phyloP scores from a whole-genome alignment of 352 stramenopile species.

The Pythium guiyangense region DNA sequence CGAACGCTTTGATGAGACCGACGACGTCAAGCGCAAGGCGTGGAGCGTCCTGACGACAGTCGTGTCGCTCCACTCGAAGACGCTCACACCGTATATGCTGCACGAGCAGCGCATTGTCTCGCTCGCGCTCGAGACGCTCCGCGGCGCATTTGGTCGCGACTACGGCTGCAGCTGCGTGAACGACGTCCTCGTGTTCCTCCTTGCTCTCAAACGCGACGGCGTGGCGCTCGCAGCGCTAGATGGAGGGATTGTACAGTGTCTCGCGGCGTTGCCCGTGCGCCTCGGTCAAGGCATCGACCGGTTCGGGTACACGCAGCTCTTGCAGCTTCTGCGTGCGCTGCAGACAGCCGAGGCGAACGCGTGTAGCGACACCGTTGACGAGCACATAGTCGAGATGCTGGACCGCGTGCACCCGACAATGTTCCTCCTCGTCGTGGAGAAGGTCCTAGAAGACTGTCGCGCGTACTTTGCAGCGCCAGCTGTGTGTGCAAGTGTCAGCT shows the following conservation, averaged over 20 bases:
- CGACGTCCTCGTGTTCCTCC: slow-evolving; percentile 3
- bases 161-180: neutral
- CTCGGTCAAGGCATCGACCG: slow-evolving; percentile 5
- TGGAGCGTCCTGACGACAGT: neutral
- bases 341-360: neutral
- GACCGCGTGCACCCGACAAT: neutral
- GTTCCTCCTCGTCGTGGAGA: slow-evolving; percentile 2
- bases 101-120: neutral
- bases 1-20: neutral
- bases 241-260: neutral
- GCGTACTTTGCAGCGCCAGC: neutral
- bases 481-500: neutral
- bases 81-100: neutral
- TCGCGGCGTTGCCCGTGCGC: neutral
- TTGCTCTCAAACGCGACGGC: slow-evolving; percentile 1
- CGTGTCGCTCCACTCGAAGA: slow-evolving; percentile 1
- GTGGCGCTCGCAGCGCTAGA: neutral
- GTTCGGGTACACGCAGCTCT: slow-evolving; percentile 1
- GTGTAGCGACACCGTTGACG: neutral
- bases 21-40: slow-evolving; percentile 1
- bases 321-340: neutral
- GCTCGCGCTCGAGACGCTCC: slow-evolving; percentile 1
- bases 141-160: neutral
- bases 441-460: neutral
- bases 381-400: neutral